Evolutionary conservation across 768 basidiomycete species (phyloP).

Genomic region (Lactifluus volemus): DNA sequence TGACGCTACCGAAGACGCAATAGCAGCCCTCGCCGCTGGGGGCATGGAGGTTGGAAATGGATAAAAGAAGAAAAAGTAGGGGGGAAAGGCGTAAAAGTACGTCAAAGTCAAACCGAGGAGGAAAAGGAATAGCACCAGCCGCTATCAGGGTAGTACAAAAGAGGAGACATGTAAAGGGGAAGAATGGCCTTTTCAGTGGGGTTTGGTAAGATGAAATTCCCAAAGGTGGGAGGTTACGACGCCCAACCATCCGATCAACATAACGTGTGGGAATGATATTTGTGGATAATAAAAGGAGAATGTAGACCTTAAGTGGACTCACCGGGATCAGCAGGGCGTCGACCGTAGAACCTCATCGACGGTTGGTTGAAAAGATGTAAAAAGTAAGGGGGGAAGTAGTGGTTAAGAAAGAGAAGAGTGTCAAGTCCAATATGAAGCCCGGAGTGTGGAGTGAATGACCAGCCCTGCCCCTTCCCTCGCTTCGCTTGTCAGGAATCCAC

Average conservation of each 20-base stretch:
- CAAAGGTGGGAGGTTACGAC: background rate
- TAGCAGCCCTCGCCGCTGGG: background rate
- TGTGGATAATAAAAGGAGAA: background rate
- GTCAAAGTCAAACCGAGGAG: background rate
- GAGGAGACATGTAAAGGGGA: background rate
- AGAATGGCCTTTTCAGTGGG: background rate
- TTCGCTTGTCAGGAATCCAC: no score
- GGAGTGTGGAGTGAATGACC: no score
- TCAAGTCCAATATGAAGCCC: background rate
- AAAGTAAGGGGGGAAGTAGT: background rate
- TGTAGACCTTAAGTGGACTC: background rate
- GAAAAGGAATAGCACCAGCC: background rate
- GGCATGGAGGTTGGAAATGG: background rate
- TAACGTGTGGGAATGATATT: no score
- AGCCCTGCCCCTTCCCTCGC: no score
- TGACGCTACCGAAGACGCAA: background rate
- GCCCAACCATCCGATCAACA: background rate
- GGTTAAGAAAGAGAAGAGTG: background rate
- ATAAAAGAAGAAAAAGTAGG: background rate
- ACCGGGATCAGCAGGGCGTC: background rate
- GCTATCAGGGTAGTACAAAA: background rate
- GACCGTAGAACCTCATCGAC: background rate
- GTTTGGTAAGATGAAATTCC: background rate
- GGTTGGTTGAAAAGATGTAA: background rate
- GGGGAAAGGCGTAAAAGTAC: background rate